These are phyloP conservation scores for Solanum boliviense DNA, from an alignment of 257 asterid species.

Conservation along the genomic window DNA sequence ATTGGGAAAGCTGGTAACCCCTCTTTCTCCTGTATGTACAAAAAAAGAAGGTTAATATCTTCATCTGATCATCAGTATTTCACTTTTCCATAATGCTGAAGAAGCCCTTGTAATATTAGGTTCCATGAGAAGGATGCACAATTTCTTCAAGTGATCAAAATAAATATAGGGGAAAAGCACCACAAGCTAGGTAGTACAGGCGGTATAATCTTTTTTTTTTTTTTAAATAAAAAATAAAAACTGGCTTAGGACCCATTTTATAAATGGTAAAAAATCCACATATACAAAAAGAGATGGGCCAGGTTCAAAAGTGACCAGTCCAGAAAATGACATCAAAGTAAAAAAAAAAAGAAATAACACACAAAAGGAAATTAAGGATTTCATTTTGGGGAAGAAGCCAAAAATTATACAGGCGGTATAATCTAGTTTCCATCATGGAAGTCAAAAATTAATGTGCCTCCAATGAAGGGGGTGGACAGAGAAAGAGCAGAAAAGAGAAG, in stretches of 20 bases:
- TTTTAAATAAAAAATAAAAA: too few species aligned
- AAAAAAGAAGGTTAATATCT: neutral
- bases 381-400: neutral
- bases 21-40: conserved; percentile 60
- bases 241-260: neutral
- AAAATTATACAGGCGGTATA: neutral
- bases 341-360: neutral
- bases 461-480: neutral
- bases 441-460: neutral
- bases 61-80: neutral
- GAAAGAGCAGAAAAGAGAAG: neutral
- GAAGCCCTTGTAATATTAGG: neutral
- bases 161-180: neutral
- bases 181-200: neutral
- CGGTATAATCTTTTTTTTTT: neutral
- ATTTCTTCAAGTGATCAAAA: neutral
- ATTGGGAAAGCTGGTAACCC: conserved; percentile 91
- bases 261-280: neutral
- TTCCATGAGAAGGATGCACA: neutral
- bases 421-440: neutral
- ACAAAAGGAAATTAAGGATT: neutral
- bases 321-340: neutral
- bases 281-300: neutral
- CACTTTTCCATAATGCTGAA: neutral
- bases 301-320: neutral